Base-by-base conservation (phyloP, 2,329 filamentous ascomycete species). In the Penicillium sp. region DNA sequence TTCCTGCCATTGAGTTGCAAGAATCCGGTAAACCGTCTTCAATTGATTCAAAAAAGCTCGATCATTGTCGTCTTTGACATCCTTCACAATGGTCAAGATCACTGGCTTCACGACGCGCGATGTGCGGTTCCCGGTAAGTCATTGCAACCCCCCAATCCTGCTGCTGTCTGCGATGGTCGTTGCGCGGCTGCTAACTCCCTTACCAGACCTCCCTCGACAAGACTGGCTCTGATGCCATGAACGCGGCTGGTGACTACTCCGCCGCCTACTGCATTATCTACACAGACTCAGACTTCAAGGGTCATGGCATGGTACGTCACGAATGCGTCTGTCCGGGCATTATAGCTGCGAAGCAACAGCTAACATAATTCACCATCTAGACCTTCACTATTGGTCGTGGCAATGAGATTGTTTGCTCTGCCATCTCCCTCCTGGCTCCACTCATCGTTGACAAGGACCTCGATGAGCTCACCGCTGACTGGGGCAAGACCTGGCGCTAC, bases 181-280 rank as follows among this genome's bases (percentile, higher is more conserved):
- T 53, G 53, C 51, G 54, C n/a, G 6, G 15, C 51, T 31, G 20
- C 55, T 58, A 31, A 61, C 35, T 11, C 10, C n/a, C 15, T 25
- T 41, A 35, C 25, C 62, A 86, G 76, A 97, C 92, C n/a, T 96
- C 92, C 42, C 87, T 97, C 62, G 92, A 96, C 79, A 95, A 94
- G 81, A 96, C 92, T n/a, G 92, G 92, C 70, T 96, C 91, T 8
- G 93, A 97, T 85, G 93, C 92, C 71, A 97, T 96, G 93, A 96
- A 97, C 73, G 90, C 91, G 3, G 92, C 92, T 2, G 90, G 92
- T 62, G 92, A 96, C 78, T 96, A 96, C 79, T 96, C 92, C 1
- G 84, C 92, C 12, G 92, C 93, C n/a, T 97, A 96, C 82, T 96
- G 92, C 76, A 94, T 96, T 70, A 81, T 97, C 51, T 81, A 91